phyloP scores from a whole-genome alignment of 202 grass and related monocot species.

The Panicum virgatum region DNA sequence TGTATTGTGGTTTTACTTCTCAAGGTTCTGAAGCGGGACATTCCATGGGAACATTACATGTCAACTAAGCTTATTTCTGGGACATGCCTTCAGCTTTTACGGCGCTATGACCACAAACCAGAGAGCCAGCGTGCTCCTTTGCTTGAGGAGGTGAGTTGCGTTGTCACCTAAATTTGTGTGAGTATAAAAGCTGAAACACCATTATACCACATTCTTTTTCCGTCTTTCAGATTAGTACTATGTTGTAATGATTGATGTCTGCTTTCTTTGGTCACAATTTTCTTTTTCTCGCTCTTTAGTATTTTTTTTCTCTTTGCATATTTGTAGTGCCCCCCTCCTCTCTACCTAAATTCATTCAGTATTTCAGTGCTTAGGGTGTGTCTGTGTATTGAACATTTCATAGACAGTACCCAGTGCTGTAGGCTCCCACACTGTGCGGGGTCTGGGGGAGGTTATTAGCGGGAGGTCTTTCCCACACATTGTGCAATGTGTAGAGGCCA shows the following conservation, averaged over 20 bases:
- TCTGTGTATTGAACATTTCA: too few relatives aligned
- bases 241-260: background rate
- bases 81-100: conserved; percentile 81
- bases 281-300: conserved; percentile 6
- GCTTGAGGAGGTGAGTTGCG: conserved; percentile 80
- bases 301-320: conserved; percentile 6
- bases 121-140: conserved; percentile 75
- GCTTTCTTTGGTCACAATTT: background rate
- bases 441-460: too few relatives aligned
- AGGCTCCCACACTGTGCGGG: too few relatives aligned
- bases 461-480: too few relatives aligned
- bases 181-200: conserved; percentile 11
- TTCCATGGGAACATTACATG: conserved; percentile 99
- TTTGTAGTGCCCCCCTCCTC: background rate
- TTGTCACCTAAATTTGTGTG: conserved; percentile 32
- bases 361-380: too few relatives aligned
- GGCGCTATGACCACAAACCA: conserved; percentile 78
- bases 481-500: too few relatives aligned
- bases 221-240: background rate
- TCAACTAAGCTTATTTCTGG: conserved; percentile 89
- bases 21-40: conserved; percentile 95
- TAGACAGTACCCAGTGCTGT: too few relatives aligned
- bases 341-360: background rate
- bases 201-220: background rate
- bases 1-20: conserved; percentile 34